These are phyloP conservation scores for Tolypocladium pustulatum DNA, from an alignment of 2,329 filamentous ascomycete species.

Conservation along the genomic window DNA sequence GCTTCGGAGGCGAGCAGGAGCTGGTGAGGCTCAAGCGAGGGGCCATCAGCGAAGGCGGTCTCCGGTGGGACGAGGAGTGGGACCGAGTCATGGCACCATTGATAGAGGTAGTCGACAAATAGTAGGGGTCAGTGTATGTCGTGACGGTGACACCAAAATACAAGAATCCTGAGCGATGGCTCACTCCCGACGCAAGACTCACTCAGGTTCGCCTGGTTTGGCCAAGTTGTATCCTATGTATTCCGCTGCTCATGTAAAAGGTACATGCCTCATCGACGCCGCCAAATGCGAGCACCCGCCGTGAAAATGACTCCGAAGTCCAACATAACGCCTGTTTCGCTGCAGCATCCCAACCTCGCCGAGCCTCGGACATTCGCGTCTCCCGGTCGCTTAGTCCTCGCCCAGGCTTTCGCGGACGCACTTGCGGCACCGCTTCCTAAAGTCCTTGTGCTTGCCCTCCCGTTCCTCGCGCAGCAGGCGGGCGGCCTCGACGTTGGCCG, in stretches of 20 bases:
- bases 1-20: conserved; percentile 35
- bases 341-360: neutral
- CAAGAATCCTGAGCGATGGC: neutral
- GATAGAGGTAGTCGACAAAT: conserved; percentile 36
- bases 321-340: neutral
- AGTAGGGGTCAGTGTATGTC: neutral
- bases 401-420: conserved; percentile 76
- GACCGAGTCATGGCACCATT: conserved; percentile 67
- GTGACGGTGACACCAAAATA: neutral
- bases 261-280: neutral
- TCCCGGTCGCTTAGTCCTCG: conserved; percentile 40
- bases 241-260: conserved; percentile 1
- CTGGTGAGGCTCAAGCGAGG: conserved; percentile 55
- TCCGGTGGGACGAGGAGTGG: conserved; percentile 92
- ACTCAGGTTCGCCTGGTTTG: neutral
- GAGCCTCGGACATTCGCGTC: neutral
- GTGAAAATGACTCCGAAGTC: neutral
- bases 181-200: neutral
- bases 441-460: conserved; percentile 53
- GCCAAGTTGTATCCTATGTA: neutral
- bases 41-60: conserved; percentile 60
- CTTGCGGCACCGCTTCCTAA: conserved; percentile 65
- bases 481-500: conserved; percentile 90
- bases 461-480: conserved; percentile 74
- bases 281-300: neutral